Conservation (phyloP, 208 protist genomes). For the Trypanosoma conorhini region DNA sequence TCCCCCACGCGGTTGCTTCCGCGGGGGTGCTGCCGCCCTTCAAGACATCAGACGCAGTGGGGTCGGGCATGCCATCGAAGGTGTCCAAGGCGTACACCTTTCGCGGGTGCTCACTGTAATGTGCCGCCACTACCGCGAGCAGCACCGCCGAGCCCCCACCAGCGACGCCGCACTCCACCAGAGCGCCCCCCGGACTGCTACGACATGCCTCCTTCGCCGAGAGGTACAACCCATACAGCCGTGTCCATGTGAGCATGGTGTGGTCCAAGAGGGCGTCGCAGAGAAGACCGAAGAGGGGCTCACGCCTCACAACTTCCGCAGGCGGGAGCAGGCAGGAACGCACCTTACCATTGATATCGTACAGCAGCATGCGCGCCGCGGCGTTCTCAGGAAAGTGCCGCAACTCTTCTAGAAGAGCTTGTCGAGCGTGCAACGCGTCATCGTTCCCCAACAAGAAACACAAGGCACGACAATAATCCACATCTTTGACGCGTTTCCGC, state of each 20-base stretch:
- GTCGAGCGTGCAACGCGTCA: constrained; percentile 55
- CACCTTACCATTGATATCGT: constrained; percentile 47
- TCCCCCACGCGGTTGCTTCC: constrained; percentile 47
- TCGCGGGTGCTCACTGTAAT: constrained; percentile 18
- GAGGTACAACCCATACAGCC: constrained; percentile 58
- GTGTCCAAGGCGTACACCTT: constrained; percentile 72
- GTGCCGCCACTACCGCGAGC: constrained; percentile 52
- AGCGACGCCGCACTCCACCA: constrained; percentile 81
- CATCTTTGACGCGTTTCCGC: constrained; percentile 27
- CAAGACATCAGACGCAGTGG: constrained; percentile 37
- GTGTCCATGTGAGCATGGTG: constrained; percentile 81
- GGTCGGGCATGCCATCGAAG: constrained; percentile 72
- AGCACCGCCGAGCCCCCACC: constrained; percentile 68
- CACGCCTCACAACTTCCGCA: constrained; percentile 32
- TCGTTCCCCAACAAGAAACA: constrained; percentile 50
- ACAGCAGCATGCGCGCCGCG: constrained; percentile 37
- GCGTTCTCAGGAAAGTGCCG: constrained; percentile 46
- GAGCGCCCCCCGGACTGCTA: constrained; percentile 15
- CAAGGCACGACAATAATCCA: constrained; percentile 73
- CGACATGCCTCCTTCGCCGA: constrained; percentile 26
- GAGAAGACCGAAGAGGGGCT: constrained; percentile 73
- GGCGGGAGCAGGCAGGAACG: constrained; percentile 48
- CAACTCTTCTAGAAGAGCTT: constrained; percentile 75
- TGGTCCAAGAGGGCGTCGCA: constrained; percentile 70
- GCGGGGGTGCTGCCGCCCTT: constrained; percentile 8